These are phyloP conservation scores for Echinochloa phyllopogon DNA, from an alignment of 176 grass and related monocot species.

Conservation along the genomic window DNA sequence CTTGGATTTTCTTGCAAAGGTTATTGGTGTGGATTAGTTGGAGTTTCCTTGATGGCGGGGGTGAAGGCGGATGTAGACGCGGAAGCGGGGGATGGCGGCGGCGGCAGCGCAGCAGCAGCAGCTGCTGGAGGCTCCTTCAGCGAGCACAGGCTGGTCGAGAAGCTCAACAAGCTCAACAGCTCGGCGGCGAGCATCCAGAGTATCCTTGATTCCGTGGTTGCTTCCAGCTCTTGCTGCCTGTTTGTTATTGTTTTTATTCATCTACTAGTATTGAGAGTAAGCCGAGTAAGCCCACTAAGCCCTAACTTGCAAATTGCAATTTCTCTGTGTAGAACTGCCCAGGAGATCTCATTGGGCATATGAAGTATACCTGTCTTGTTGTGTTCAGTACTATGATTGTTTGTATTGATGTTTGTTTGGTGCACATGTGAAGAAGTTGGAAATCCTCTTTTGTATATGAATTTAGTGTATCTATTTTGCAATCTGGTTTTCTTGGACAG, in stretches of 20 bases:
- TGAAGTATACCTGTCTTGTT: not conserved
- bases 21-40: not conserved
- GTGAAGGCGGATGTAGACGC: conserved; percentile 43
- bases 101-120: not conserved
- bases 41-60: conserved; percentile 38
- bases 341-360: not conserved
- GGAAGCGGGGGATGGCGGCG: conserved; percentile 33
- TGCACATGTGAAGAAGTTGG: not conserved
- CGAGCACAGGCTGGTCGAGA: conserved; percentile 80
- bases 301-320: conserved; percentile 17
- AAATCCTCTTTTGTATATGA: conserved; percentile 7
- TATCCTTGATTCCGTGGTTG: conserved; percentile 65
- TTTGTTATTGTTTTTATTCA: conserved; percentile 17
- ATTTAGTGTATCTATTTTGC: not conserved
- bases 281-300: not conserved
- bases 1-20: too few species aligned
- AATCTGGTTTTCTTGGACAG: not conserved
- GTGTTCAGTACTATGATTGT: not conserved
- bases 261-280: too few species aligned
- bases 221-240: not conserved
- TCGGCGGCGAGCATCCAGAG: conserved; percentile 89
- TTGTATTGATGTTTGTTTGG: not conserved
- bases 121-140: conserved; percentile 54
- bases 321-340: not conserved
- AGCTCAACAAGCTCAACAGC: conserved; percentile 89